Conservation (phyloP, 371 early-diverging fungal species). For the Encephalitozoon romaleae region DNA sequence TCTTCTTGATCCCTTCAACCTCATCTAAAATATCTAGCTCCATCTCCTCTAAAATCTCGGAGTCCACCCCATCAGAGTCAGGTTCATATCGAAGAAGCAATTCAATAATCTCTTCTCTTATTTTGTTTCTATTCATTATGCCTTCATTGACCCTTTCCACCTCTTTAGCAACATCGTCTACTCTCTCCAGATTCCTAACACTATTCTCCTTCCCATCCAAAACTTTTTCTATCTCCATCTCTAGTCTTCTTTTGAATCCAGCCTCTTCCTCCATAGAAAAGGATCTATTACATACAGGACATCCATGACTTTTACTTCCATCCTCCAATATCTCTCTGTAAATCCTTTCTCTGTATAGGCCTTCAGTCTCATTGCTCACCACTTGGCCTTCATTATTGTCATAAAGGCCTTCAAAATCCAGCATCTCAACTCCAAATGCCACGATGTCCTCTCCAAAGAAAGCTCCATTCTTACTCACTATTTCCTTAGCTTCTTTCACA, state of each 20-base stretch:
- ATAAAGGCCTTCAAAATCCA: background rate
- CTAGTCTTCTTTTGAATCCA: constrained; percentile 8
- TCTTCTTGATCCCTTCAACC: background rate
- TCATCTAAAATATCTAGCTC: background rate
- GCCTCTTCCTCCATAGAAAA: constrained; percentile 1
- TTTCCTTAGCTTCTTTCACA: background rate
- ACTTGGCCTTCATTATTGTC: background rate
- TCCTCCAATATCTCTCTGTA: constrained; percentile 18
- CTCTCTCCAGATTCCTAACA: background rate
- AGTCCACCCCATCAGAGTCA: background rate
- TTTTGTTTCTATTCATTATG: constrained; percentile 21
- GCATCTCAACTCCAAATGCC: background rate
- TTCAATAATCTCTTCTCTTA: background rate
- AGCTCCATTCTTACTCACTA: too few species aligned
- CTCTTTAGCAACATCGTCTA: background rate
- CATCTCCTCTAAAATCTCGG: background rate
- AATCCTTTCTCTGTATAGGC: background rate
- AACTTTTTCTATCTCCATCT: constrained; percentile 1
- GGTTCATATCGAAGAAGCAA: background rate
- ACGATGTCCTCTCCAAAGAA: background rate
- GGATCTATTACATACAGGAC: constrained; percentile 34
- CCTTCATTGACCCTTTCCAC: background rate
- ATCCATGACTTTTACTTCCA: constrained; percentile 12
- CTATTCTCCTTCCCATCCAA: constrained; percentile 11
- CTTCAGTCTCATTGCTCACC: background rate